phyloP scores from a whole-genome alignment of 176 grass and related monocot species.

The Juncus inflexus region DNA sequence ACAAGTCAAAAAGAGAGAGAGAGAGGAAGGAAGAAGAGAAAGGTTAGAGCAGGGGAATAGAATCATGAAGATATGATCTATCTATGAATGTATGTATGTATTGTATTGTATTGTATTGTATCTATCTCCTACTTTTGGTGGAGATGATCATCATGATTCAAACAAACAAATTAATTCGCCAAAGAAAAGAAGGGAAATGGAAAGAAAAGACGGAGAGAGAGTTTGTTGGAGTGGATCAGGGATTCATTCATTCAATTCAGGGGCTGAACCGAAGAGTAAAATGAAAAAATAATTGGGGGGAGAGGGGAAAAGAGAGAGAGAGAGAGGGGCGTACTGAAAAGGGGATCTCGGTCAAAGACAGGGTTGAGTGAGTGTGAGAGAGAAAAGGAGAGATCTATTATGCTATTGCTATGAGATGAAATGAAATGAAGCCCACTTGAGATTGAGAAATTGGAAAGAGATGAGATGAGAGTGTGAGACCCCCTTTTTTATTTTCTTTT shows the following conservation, averaged over 20 bases:
- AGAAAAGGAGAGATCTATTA: slow-evolving; percentile 9
- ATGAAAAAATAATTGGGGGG: neutral
- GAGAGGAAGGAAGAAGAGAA: too few relatives aligned
- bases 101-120: too few relatives aligned
- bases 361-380: slow-evolving; percentile 8
- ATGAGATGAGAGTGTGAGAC: too few relatives aligned
- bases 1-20: too few relatives aligned
- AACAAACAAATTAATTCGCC: slow-evolving; percentile 1
- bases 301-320: neutral
- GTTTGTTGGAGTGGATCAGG: neutral
- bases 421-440: too few relatives aligned
- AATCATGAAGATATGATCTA: slow-evolving; percentile 19
- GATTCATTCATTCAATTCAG: too few relatives aligned
- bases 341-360: slow-evolving; percentile 29
- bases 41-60: neutral
- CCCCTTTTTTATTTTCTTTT: too few relatives aligned
- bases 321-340: slow-evolving; percentile 4
- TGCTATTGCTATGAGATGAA: neutral
- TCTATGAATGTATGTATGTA: neutral
- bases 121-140: neutral
- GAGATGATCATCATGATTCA: slow-evolving; percentile 2
- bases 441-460: too few relatives aligned
- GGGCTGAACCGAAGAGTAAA: too few relatives aligned
- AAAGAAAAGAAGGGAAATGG: neutral
- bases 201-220: slow-evolving; percentile 1